Evolutionary conservation across 2,329 filamentous ascomycete genomes (phyloP).

Genomic region (Aureobasidium subglaciale): DNA sequence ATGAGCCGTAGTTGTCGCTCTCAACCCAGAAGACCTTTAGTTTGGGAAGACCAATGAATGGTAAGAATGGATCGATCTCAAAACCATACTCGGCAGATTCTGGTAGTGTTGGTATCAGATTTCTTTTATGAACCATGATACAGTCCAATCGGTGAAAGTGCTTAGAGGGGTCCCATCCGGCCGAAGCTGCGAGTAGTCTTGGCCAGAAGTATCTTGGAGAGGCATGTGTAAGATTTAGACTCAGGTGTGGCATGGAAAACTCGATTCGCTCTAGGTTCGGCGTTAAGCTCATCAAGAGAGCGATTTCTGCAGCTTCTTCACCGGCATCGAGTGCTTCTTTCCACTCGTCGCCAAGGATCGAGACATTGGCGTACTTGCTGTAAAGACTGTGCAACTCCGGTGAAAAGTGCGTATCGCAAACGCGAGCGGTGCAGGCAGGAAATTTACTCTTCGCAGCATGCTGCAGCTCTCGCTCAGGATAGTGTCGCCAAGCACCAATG

Average conservation of each 20-base stretch:
- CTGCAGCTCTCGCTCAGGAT: not conserved
- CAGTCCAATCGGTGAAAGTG: not conserved
- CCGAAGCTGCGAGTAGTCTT: not conserved
- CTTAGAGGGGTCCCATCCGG: not conserved
- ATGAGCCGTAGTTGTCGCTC: not conserved
- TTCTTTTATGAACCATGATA: not conserved
- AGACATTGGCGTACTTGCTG: not conserved
- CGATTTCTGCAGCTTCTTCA: not conserved
- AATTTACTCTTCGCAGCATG: not conserved
- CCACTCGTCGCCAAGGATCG: not conserved
- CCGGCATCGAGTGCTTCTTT: not conserved
- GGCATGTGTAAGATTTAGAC: not conserved
- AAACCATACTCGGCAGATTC: not conserved
- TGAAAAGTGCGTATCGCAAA: not conserved
- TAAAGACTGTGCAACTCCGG: not conserved
- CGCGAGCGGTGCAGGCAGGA: not conserved
- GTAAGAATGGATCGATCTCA: not conserved
- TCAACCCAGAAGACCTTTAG: not conserved
- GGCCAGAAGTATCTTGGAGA: not conserved
- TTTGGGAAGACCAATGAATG: not conserved
- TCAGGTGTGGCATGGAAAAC: not conserved
- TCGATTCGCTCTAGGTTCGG: conserved; percentile 14
- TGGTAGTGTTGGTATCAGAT: not conserved
- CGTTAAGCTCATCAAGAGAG: not conserved
- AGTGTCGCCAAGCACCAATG: not conserved